Evolutionary conservation across 352 stramenopile species (phyloP), one percentile per base, ranked within the genome.

Genomic region (Phytophthora brassicae): DNA sequence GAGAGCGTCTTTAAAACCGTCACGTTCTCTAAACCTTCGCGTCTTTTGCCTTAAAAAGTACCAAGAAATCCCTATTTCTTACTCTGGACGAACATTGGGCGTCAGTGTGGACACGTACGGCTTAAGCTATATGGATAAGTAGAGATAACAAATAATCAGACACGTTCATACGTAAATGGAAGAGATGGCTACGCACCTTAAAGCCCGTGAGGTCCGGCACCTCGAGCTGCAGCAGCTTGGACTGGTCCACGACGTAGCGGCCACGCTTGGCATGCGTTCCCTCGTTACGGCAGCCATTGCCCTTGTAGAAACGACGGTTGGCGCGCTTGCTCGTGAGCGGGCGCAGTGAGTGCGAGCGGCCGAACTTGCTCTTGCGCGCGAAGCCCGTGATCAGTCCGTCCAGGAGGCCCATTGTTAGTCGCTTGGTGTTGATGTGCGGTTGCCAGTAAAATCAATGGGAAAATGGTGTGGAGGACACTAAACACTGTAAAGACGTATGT

Each of bases 221-320:
- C 57, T 98, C 79, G 50, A 98, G 81, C 74, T 96, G 69, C 52
- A 98, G 75, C 60, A 96, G 80, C 70, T 97, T 97, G 63, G 92
- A 79, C 48, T 79, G 67, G 77, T 98, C 89, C 14, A 97, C 79
- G 58, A 97, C 74, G 76, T 97, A 98, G 78, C 85, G 90, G 61
- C 89, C 92, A 65, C 84, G 81, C 69, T 98, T 98, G 68, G 64
- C 88, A 66, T 93, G 94, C 28, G 94, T 74, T 44, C 94, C 94
- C 65, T 98, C 91, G 64, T 96, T 97, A 24, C 91, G 94, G 66
- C 80, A 93, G 68, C 91, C 90, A 51, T 98, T 98, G 28, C 94
- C 94, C 74, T 98, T 98, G 84, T 98, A 98, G 77, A 96, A 98
- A 59, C 94, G 92, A 74, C 95, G 95, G 64, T 96, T 93, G 26